Evolutionary conservation across 768 basidiomycete genomes (phyloP).

Genomic region (Suillus lakei): DNA sequence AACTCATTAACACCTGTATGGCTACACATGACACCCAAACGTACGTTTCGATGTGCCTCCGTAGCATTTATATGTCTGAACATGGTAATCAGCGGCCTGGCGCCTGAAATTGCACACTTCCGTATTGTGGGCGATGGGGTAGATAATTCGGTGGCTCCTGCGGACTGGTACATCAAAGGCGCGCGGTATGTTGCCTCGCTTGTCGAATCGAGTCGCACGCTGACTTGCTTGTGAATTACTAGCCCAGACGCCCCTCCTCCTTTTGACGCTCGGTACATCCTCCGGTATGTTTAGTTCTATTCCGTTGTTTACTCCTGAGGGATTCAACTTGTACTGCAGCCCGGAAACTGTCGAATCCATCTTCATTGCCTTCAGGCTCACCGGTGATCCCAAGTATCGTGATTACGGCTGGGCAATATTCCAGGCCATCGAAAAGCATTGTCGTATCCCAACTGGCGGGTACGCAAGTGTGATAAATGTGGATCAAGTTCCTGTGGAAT

Average conservation of each 20-base stretch:
- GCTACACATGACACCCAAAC: slow-evolving; percentile 82
- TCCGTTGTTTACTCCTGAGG: not conserved
- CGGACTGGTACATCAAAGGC: slow-evolving; percentile 95
- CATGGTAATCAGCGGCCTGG: slow-evolving; percentile 62
- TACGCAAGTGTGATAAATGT: slow-evolving; percentile 88
- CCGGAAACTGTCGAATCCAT: slow-evolving; percentile 96
- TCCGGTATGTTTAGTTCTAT: slow-evolving; percentile 55
- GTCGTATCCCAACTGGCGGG: slow-evolving; percentile 76
- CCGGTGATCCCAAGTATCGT: slow-evolving; percentile 82
- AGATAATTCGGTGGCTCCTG: slow-evolving; percentile 36
- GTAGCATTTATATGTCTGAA: not conserved
- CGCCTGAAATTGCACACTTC: slow-evolving; percentile 92
- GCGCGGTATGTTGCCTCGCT: slow-evolving; percentile 49
- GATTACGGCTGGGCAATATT: slow-evolving; percentile 90
- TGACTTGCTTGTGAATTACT: slow-evolving; percentile 10
- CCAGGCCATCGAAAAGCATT: slow-evolving; percentile 85
- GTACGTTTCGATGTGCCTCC: slow-evolving; percentile 46
- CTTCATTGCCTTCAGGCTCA: slow-evolving; percentile 89
- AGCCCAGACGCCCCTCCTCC: slow-evolving; percentile 38
- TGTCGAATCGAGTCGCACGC: not conserved
- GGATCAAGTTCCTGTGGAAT: slow-evolving; percentile 67
- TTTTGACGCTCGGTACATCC: slow-evolving; percentile 92
- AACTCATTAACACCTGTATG: slow-evolving; percentile 88
- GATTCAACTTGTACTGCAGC: slow-evolving; percentile 39
- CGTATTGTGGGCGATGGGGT: slow-evolving; percentile 62